phyloP scores from a whole-genome alignment of 129 eudicot species.

The Ambrosia trifida region DNA sequence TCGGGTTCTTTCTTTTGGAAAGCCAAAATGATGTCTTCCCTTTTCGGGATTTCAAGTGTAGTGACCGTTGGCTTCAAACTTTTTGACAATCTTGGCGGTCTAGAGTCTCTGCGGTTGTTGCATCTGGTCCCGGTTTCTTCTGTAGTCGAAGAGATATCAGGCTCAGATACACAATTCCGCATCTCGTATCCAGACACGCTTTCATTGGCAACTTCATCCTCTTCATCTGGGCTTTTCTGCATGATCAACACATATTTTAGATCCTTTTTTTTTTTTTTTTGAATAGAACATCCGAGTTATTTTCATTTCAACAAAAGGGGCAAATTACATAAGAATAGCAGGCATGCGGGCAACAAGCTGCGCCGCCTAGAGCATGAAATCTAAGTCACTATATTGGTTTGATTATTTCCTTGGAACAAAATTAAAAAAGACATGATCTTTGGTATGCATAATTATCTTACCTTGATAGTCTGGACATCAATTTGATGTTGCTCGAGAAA shows the following conservation, averaged over 20 bases:
- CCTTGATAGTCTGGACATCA: conserved; percentile 62
- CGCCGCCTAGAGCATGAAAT: too few relatives aligned
- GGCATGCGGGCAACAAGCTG: too few relatives aligned
- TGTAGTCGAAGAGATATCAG: conserved; percentile 32
- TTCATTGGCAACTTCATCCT: conserved; percentile 37
- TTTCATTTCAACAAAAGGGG: too few relatives aligned
- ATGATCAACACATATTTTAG: conserved; percentile 7
- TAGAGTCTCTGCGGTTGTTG: conserved; percentile 25
- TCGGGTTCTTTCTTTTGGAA: conserved; percentile 41
- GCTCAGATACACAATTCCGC: conserved; percentile 47
- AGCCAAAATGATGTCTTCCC: conserved; percentile 40
- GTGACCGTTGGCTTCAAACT: conserved; percentile 40
- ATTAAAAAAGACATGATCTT: not conserved
- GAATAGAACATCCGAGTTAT: too few relatives aligned
- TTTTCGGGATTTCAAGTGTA: conserved; percentile 53
- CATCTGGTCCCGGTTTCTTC: conserved; percentile 31
- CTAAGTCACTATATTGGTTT: too few relatives aligned
- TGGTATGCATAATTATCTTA: conserved; percentile 23
- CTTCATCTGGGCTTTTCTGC: conserved; percentile 59
- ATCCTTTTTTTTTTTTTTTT: too few relatives aligned
- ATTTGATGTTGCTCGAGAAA: conserved; percentile 61
- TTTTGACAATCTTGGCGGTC: conserved; percentile 19
- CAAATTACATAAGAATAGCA: too few relatives aligned
- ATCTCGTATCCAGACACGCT: conserved; percentile 27
- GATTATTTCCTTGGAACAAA: too few relatives aligned